Conservation (phyloP, 1,139 yeast genomes). For the Starmera stellimalicola region DNA sequence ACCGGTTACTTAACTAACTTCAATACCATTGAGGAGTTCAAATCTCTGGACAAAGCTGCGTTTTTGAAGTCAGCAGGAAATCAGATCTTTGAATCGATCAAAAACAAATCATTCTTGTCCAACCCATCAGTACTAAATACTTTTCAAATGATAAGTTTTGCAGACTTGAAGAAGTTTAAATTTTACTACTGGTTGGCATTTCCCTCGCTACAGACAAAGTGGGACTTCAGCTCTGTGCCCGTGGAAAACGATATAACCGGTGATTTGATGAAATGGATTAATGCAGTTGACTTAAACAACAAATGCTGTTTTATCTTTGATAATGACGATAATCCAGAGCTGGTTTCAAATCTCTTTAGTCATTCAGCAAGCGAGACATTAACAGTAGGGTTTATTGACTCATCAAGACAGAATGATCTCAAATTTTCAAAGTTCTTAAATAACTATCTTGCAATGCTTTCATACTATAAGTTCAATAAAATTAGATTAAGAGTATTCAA, state of each 20-base stretch:
- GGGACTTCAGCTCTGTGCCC: constrained; percentile 22
- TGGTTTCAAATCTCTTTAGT: constrained; percentile 11
- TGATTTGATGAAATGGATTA: constrained; percentile 10
- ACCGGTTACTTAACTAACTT: constrained; percentile 47
- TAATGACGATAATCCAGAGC: constrained; percentile 7
- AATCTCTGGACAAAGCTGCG: constrained; percentile 48
- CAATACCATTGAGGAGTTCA: constrained; percentile 83
- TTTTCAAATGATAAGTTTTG: constrained; percentile 60
- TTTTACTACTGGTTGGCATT: constrained; percentile 87
- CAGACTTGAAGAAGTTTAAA: constrained; percentile 82
- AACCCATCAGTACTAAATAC: constrained; percentile 33
- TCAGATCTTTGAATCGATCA: constrained; percentile 23
- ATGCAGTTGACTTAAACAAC: constrained; percentile 6
- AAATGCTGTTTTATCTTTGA: constrained; percentile 17
- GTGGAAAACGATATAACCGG: constrained; percentile 6
- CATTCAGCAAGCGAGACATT: constrained; percentile 12
- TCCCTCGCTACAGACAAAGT: constrained; percentile 48
- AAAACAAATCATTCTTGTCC: constrained; percentile 22
- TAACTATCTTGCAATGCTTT: constrained; percentile 54
- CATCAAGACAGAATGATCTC: constrained; percentile 36
- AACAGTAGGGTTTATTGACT: constrained; percentile 50
- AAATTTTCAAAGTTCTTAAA: constrained; percentile 56
- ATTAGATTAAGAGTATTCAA: constrained; percentile 34
- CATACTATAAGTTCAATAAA: constrained; percentile 24
- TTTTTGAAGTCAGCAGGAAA: constrained; percentile 41